phyloP scores from a whole-genome alignment of 2,329 filamentous ascomycete species.

The Phyllosticta citrichinensis region DNA sequence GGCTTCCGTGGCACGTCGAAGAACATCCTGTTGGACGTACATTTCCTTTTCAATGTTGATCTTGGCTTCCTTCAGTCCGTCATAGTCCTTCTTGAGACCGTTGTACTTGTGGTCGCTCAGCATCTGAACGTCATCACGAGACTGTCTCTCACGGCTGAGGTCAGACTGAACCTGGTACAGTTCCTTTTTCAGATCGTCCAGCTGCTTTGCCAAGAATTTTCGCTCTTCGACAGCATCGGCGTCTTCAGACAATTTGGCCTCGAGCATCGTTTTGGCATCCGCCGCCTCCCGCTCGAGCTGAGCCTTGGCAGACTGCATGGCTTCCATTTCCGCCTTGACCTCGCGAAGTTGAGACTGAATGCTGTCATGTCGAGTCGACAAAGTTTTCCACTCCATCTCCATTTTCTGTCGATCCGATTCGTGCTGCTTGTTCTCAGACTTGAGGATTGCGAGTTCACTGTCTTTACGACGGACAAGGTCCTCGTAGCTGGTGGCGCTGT shows the following conservation, averaged over 20 bases:
- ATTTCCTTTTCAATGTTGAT: conserved; percentile 97
- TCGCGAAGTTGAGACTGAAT: conserved; percentile 68
- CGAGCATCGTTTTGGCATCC: conserved; percentile 76
- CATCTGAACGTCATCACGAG: conserved; percentile 83
- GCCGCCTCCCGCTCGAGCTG: conserved; percentile 82
- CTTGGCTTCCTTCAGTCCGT: conserved; percentile 83
- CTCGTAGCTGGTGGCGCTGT: conserved; percentile 90
- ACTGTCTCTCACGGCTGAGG: conserved; percentile 83
- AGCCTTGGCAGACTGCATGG: conserved; percentile 71
- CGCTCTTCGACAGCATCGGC: conserved; percentile 70
- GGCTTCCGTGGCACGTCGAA: conserved; percentile 76
- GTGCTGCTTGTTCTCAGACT: conserved; percentile 72
- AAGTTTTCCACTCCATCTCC: conserved; percentile 64
- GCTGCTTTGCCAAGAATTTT: conserved; percentile 75
- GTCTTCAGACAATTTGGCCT: conserved; percentile 83
- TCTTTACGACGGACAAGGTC: conserved; percentile 90
- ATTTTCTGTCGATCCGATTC: conserved; percentile 70
- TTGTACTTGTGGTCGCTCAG: conserved; percentile 82
- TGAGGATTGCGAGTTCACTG: conserved; percentile 77
- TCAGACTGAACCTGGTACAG: conserved; percentile 80
- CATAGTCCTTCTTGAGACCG: conserved; percentile 73
- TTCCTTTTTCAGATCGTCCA: conserved; percentile 76
- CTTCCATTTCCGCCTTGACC: conserved; percentile 77
- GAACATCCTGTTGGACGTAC: conserved; percentile 86
- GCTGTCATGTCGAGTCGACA: conserved; percentile 69